Conservation (phyloP, 176 grass and related monocot species). For the Paspalum vaginatum region DNA sequence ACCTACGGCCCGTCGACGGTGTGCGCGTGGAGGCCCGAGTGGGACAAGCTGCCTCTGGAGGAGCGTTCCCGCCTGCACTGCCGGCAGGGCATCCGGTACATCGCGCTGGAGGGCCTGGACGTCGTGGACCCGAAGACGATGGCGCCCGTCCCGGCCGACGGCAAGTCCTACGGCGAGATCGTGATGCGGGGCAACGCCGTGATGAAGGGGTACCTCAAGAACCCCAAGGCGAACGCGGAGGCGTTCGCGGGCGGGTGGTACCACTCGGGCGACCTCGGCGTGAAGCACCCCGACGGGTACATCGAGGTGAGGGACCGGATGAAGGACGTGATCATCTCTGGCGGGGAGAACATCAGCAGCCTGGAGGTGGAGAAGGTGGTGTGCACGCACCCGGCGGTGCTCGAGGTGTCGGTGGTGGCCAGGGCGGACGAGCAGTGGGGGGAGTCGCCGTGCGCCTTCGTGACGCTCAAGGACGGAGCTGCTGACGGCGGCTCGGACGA, state of each 20-base stretch:
- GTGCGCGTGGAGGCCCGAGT: slow-evolving; percentile 85
- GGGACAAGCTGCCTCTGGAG: slow-evolving; percentile 65
- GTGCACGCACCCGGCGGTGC: slow-evolving; percentile 70
- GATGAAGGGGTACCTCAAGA: slow-evolving; percentile 98
- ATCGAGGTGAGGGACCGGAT: slow-evolving; percentile 88
- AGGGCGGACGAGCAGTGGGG: slow-evolving; percentile 86
- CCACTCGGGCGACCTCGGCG: slow-evolving; percentile 87
- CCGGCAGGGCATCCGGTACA: slow-evolving; percentile 80
- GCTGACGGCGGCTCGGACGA: slow-evolving; percentile 49
- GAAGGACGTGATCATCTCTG: slow-evolving; percentile 98
- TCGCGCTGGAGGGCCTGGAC: slow-evolving; percentile 71
- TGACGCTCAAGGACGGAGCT: slow-evolving; percentile 63
- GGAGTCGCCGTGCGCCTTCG: slow-evolving; percentile 88
- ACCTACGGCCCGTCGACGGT: slow-evolving; percentile 80
- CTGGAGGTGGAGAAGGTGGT: slow-evolving; percentile 90
- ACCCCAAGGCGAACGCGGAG: slow-evolving; percentile 76
- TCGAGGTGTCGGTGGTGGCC: slow-evolving; percentile 76
- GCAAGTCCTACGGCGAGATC: slow-evolving; percentile 78
- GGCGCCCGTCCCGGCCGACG: slow-evolving; percentile 72
- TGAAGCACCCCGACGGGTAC: slow-evolving; percentile 90
- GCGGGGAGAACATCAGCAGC: slow-evolving; percentile 96
- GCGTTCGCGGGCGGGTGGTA: slow-evolving; percentile 83
- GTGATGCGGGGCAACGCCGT: slow-evolving; percentile 84
- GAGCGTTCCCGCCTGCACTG: slow-evolving; percentile 74
- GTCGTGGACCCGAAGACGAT: slow-evolving; percentile 81